phyloP scores from a whole-genome alignment of 2,329 filamentous ascomycete species.

The Trichoderma sp. region DNA sequence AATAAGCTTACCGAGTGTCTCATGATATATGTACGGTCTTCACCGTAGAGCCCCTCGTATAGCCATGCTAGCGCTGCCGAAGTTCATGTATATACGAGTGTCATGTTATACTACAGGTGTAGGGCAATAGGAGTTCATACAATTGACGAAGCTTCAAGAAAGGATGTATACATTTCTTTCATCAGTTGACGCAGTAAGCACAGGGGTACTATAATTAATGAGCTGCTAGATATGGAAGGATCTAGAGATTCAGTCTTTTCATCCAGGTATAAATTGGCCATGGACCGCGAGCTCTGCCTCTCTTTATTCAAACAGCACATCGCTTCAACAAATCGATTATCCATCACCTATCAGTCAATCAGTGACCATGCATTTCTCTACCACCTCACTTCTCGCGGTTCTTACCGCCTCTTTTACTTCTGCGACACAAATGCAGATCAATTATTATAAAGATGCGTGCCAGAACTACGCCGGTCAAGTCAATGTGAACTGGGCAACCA shows the following conservation, averaged over 20 bases:
- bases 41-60: not conserved
- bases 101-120: not conserved
- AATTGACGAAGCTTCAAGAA: not conserved
- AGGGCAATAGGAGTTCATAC: not conserved
- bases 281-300: not conserved
- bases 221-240: not conserved
- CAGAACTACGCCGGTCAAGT: not conserved
- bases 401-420: not conserved
- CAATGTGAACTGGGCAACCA: not conserved
- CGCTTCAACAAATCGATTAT: not conserved
- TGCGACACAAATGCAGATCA: not conserved
- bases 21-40: too few relatives aligned
- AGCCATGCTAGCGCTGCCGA: not conserved
- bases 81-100: not conserved
- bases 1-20: not conserved
- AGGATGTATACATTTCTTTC: not conserved
- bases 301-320: not conserved
- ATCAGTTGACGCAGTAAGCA: not conserved
- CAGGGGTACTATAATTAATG: not conserved
- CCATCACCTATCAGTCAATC: not conserved
- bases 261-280: not conserved
- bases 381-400: not conserved
- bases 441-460: not conserved
- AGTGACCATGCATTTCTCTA: not conserved
- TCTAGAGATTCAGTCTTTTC: not conserved